phyloP scores from a whole-genome alignment of 2,329 filamentous ascomycete genomes.

The Ceratocystis harringtonii region DNA sequence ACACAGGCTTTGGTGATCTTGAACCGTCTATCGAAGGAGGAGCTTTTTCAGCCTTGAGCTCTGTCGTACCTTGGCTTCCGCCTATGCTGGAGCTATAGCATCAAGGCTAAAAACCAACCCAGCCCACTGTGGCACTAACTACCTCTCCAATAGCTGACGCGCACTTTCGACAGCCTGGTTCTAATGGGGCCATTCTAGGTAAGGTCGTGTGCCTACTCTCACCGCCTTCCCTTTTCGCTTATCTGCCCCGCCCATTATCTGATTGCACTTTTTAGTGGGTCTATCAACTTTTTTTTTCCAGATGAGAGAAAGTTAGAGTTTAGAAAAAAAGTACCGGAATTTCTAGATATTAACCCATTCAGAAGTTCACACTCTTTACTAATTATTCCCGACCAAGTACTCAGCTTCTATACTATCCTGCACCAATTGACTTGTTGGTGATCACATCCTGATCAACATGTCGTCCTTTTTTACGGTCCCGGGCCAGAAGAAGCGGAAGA shows the following conservation, averaged over 20 bases:
- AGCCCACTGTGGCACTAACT: constrained; percentile 11
- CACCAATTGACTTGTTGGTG: background rate
- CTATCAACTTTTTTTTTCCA: constrained; percentile 15
- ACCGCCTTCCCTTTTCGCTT: constrained; percentile 22
- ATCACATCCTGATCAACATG: constrained; percentile 35
- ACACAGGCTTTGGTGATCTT: background rate
- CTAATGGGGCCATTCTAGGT: background rate
- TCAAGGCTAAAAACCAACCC: background rate
- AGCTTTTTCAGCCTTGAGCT: constrained; percentile 16
- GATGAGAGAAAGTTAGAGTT: constrained; percentile 11
- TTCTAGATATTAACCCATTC: background rate
- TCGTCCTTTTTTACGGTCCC: constrained; percentile 93
- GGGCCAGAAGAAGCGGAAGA: constrained; percentile 81
- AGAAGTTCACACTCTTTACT: background rate
- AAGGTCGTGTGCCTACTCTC: constrained; percentile 23
- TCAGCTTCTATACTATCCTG: background rate
- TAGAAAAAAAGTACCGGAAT: constrained; percentile 17
- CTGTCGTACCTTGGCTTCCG: constrained; percentile 11
- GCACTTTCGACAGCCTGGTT: constrained; percentile 17
- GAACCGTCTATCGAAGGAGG: constrained; percentile 2
- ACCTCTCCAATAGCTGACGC: constrained; percentile 11
- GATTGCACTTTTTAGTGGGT: constrained; percentile 17
- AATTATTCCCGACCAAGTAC: background rate
- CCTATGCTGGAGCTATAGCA: constrained; percentile 15
- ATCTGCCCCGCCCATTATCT: constrained; percentile 17